Base-by-base conservation (phyloP, 441 rosid genomes). In the Bocquillonia castaneifolia region DNA sequence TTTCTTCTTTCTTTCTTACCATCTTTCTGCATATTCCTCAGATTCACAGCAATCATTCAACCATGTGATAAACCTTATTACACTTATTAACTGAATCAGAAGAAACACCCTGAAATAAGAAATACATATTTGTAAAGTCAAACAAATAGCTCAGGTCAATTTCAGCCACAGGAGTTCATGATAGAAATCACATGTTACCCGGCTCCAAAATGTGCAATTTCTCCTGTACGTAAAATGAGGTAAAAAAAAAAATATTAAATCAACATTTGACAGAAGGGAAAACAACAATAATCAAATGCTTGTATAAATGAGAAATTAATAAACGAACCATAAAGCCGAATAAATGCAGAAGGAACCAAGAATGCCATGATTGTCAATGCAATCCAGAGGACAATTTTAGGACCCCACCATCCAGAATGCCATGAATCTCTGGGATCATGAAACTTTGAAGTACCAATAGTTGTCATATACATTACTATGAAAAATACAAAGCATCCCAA, bases 391-490 rank as follows among this genome's bases (percentile, higher is more conserved):
- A 70, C 54, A 60, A 89, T 76, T 82, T 93, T 91, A 14, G 75
- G 79, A 69, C 81, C 76, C 99, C 99, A 93, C 95, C 99, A 89
- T 59, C 99, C 99, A 18, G 97, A 93, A 64, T 93, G 97, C 99
- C 99, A 93, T 52, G 63, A 69, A 74, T 89, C 95, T 80, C 92
- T 84, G 12, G 86, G 76, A 52, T 74, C 81, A 23, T 82, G 74
- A 58, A 84, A 31, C 82, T 85, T 91, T 58, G 86, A 75, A 36
- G 92, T 83, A 25, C 97, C 88, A 65, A 78, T 83, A 2, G 95
- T 89, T 64, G 95, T 82, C 57, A 86, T 71, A 80, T 88, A 93
- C 97, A 93, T 89, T 26, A 87, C 55, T 26, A 89, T 80, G 63
- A 77, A 93, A 78, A 93, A 93, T 71, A 91, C 95, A 76, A 88